A percentile compares a stretch with the other conserved stretches of the same genome.
Conservation (phyloP, 345 rosid genomes). For the Turritis glabra region DNA sequence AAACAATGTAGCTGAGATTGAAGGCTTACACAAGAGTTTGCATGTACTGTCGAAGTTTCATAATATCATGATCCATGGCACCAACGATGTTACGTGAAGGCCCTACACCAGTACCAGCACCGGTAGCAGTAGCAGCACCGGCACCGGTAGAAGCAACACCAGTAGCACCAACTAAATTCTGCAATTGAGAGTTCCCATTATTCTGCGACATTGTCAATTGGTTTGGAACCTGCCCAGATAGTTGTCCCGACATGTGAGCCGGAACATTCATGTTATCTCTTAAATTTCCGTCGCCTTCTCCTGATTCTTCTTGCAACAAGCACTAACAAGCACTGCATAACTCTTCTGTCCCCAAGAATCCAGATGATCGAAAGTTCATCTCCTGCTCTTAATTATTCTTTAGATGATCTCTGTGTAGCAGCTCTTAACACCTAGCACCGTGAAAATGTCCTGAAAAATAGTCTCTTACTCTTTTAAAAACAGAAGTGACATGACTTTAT, state of each 20-base stretch:
- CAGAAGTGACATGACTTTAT: neutral
- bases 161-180: constrained; percentile 49
- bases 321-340: constrained; percentile 42
- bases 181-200: constrained; percentile 70
- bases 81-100: constrained; percentile 31
- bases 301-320: constrained; percentile 29
- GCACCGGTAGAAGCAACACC: constrained; percentile 20
- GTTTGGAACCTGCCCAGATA: constrained; percentile 65
- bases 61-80: constrained; percentile 54
- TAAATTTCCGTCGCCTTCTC: constrained; percentile 35
- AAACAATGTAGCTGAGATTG: neutral
- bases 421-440: constrained; percentile 2
- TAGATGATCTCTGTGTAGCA: constrained; percentile 16
- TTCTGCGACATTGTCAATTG: constrained; percentile 61
- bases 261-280: constrained; percentile 59
- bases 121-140: constrained; percentile 14
- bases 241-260: constrained; percentile 61
- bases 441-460: constrained; percentile 15
- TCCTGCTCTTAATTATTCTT: constrained; percentile 22
- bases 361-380: constrained; percentile 40
- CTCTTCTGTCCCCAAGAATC: constrained; percentile 16
- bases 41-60: constrained; percentile 50
- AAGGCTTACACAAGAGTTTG: constrained; percentile 60
- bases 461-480: neutral
- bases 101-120: constrained; percentile 33